Conservation (phyloP, 2,329 filamentous ascomycete species). For the Aspergillus fijiensis region DNA sequence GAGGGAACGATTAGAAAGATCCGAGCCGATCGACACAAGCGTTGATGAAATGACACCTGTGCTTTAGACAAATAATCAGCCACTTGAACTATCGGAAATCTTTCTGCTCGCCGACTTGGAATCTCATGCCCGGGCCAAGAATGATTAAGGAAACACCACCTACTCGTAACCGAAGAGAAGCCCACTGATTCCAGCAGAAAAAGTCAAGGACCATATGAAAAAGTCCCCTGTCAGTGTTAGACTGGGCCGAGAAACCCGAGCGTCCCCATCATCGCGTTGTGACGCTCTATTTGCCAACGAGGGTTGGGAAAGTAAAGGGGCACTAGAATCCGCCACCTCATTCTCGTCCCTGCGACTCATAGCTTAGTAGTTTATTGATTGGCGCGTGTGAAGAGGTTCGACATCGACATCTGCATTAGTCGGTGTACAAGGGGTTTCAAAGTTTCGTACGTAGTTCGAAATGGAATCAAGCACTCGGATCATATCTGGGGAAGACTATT, state of each 20-base stretch:
- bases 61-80: conserved; percentile 33
- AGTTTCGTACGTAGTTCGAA: no score
- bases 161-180: conserved; percentile 64
- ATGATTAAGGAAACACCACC: conserved; percentile 6
- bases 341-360: conserved; percentile 29
- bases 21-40: conserved; percentile 55
- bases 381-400: no score
- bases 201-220: conserved; percentile 58
- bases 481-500: no score
- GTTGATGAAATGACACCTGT: conserved; percentile 63
- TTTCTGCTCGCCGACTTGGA: neutral
- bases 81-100: neutral
- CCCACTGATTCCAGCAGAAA: conserved; percentile 59
- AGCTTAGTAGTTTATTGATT: neutral
- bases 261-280: conserved; percentile 13
- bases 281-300: conserved; percentile 8
- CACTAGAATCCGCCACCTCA: conserved; percentile 25
- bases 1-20: conserved; percentile 51
- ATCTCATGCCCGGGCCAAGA: neutral
- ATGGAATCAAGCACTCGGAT: no score
- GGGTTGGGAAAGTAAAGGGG: conserved; percentile 32
- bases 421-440: no score
- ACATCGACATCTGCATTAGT: no score
- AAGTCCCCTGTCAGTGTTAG: conserved; percentile 29
- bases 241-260: conserved; percentile 14